Evolutionary conservation across 805 yeast species (phyloP), one percentile per base, ranked within the genome.

Genomic region (Yamadazyma akitaensis): DNA sequence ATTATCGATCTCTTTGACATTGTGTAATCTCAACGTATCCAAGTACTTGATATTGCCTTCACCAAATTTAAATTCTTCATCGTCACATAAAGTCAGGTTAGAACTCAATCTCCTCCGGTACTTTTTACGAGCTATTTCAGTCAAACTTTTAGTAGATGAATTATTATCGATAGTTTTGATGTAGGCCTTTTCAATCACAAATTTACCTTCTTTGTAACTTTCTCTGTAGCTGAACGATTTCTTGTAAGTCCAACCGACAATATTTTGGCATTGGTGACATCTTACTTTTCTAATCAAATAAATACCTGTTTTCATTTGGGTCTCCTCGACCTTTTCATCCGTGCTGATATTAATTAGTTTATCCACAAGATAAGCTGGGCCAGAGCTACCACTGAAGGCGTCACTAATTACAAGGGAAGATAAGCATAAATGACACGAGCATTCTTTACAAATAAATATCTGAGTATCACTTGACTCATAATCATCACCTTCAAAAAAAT

Each of bases 171-270:
- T 65, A 43, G 62, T 58, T 43, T 60, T 59, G 14, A 72, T 60
- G 54, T 48, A 72, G 37, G 61, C 59, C 33, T 62, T 58, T 55
- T 72, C 77, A 53, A 72, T 69, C 40, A 72, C 77, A 53, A 58
- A 72, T 55, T 72, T 72, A 37, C 75, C 74, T 55, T 72, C 77
- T 49, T 72, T 72, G 51, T 72, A 72, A 17, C 59, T 53, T 50
- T 72, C 74, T 35, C 62, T 53, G 45, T 60, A 62, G 42, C 59
- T 57, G 50, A 53, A 70, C 11, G 73, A 57, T 48, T 71, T 72
- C 51, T 62, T 62, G 51, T 72, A 72, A 45, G 55, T 62, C 77
- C 77, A 72, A 12, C 77, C 77, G 37, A 72, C 53, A 16, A 49
- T 51, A 10, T 53, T 56, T 40, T 50, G 43, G 49, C 77, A 72